Percentiles rank a stretch among this genome's conserved stretches.
Evolutionary conservation across 2,329 filamentous ascomycete species (phyloP).

Genomic region (Colletotrichum spinosum): DNA sequence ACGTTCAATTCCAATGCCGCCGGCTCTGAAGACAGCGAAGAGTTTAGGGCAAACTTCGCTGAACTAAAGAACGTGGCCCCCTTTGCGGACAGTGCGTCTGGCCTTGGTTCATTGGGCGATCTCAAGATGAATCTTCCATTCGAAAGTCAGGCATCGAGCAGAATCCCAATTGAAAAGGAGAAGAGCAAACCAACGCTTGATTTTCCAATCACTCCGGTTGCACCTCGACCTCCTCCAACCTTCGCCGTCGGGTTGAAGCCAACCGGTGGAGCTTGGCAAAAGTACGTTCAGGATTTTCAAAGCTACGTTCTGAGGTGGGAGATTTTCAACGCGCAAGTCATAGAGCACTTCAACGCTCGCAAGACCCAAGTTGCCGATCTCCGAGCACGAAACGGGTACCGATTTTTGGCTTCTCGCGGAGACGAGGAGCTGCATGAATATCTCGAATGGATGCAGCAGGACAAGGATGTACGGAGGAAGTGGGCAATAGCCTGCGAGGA

Average conservation of each 20-base stretch:
- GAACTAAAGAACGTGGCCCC: conserved; percentile 69
- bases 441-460: conserved; percentile 70
- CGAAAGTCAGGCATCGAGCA: conserved; percentile 61
- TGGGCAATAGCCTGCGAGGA: conserved; percentile 71
- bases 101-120: conserved; percentile 66
- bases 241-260: conserved; percentile 58
- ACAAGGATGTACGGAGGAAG: conserved; percentile 69
- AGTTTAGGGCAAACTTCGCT: conserved; percentile 64
- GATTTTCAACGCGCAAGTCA: conserved; percentile 58
- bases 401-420: conserved; percentile 57
- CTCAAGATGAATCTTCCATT: conserved; percentile 69
- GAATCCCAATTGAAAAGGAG: conserved; percentile 50
- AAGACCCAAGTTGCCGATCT: conserved; percentile 55
- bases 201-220: conserved; percentile 61
- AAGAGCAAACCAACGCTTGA: conserved; percentile 50
- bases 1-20: conserved; percentile 49
- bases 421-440: conserved; percentile 68
- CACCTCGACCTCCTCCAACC: conserved; percentile 60
- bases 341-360: conserved; percentile 66
- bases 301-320: conserved; percentile 63
- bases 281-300: conserved; percentile 65
- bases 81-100: conserved; percentile 58
- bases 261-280: conserved; percentile 56
- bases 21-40: conserved; percentile 68
- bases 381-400: conserved; percentile 55